Percentiles rank a stretch among this genome's conserved stretches.
phyloP scores from a whole-genome alignment of 768 basidiomycete species.

The Exsudoporus frostii region DNA sequence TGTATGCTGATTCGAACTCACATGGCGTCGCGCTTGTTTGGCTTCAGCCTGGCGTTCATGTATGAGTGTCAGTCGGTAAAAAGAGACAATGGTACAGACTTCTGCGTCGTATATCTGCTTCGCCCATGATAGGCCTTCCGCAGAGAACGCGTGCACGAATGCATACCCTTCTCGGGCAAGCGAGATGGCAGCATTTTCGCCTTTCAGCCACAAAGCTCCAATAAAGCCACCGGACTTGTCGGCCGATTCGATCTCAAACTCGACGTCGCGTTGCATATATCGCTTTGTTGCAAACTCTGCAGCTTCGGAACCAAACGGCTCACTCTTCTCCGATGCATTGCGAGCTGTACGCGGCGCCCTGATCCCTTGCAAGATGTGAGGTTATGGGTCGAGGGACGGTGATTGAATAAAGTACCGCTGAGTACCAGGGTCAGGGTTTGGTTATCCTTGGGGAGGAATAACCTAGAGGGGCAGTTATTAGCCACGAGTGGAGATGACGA shows the following conservation, averaged over 20 bases:
- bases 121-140: conserved; percentile 77
- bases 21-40: conserved; percentile 73
- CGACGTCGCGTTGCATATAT: conserved; percentile 94
- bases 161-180: conserved; percentile 87
- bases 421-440: conserved; percentile 91
- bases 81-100: conserved; percentile 38
- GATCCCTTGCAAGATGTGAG: conserved; percentile 56
- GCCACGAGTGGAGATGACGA: neutral
- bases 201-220: conserved; percentile 80
- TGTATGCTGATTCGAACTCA: conserved; percentile 36
- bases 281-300: conserved; percentile 72
- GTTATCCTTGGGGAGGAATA: conserved; percentile 87
- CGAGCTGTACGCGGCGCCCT: conserved; percentile 87
- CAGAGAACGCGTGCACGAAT: conserved; percentile 83
- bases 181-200: conserved; percentile 81
- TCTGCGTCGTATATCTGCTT: conserved; percentile 83
- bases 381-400: neutral
- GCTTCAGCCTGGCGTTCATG: conserved; percentile 62
- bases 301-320: conserved; percentile 85
- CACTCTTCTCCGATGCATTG: conserved; percentile 75
- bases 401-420: conserved; percentile 48
- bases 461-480: conserved; percentile 38
- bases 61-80: neutral
- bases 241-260: conserved; percentile 84
- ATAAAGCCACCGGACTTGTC: conserved; percentile 98